Percentiles rank a stretch among this genome's conserved stretches.
Evolutionary conservation across 2,329 filamentous ascomycete genomes (phyloP).

Genomic region (Cladosporium sp.): DNA sequence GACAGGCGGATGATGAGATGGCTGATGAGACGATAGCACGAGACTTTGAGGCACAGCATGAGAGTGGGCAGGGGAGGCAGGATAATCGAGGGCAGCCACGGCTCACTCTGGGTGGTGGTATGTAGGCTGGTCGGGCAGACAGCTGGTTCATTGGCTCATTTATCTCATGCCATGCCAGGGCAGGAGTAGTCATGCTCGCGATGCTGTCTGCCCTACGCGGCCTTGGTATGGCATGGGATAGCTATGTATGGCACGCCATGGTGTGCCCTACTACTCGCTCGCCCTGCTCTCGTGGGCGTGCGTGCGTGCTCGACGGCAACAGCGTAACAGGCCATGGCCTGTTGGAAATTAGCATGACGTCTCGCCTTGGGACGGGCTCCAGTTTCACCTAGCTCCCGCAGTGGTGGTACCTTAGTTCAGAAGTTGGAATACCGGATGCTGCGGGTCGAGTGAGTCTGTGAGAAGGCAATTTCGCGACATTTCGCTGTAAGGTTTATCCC

Average conservation of each 20-base stretch:
- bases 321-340: not conserved
- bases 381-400: not conserved
- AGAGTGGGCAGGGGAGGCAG: not conserved
- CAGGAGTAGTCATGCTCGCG: not conserved
- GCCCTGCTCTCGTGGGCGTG: not conserved
- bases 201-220: not conserved
- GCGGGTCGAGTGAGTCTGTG: not conserved
- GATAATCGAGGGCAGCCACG: not conserved
- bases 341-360: slow-evolving; percentile 6
- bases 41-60: slow-evolving; percentile 1
- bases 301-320: not conserved
- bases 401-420: not conserved
- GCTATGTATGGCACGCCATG: not conserved
- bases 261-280: not conserved
- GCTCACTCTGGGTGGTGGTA: not conserved
- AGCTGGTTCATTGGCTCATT: not conserved
- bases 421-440: not conserved
- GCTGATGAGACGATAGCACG: not conserved
- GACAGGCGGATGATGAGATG: slow-evolving; percentile 5
- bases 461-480: not conserved
- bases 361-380: not conserved
- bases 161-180: not conserved
- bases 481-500: not conserved
- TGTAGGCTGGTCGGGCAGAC: not conserved
- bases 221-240: not conserved